Evolutionary conservation across 768 basidiomycete species (phyloP), one percentile per base, ranked within the genome.

Genomic region (Mycena leptocephala): DNA sequence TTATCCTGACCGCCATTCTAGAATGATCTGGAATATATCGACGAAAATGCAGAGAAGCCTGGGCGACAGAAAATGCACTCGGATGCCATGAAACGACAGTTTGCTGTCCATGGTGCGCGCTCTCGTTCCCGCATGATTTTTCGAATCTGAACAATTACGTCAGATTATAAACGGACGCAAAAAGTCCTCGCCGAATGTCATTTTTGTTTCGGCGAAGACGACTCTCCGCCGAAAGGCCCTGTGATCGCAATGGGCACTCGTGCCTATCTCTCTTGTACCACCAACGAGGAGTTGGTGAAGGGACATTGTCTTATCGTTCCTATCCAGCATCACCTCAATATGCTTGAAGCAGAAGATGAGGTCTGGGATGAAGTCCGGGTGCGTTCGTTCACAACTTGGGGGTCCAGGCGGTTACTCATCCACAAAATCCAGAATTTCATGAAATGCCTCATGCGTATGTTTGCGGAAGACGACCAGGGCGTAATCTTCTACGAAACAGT

Each of bases 331-430:
- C 94, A 97, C 83, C 84, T 99, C 58, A 93, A 92, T 55, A 95
- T 94, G 89, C 88, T 99, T 4, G 98, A 99, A 84, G 95, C 93
- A 33, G 98, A 99, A 78, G 97, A 99, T 76, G 98, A 99, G 80
- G 95, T 97, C 28, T 99, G 98, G 98, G 98, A 99, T 76, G 98
- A 99, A 90, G 93, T 97, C 72, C 90, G 91, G 86, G 98, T 98
- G 81, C 70, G 94, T 84, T n/a, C 48, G 26, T 70, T 48, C 63
- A 62, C 32, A 41, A 30, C 6, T 30, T 61, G 61, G 48, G 10
- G 63, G 33, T 10, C n/a, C 5, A 3, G 4, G 32, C 69, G 13
- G 46, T 46, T 28, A 41, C 65, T 82, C 32, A 77, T n/a, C 51
- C 35, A 55, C 32, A 41, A 59, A 22, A 28, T 8, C 41, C 61